Evolutionary conservation across 2,329 filamentous ascomycete species (phyloP), one percentile per base, ranked within the genome.

Genomic region (Cercospora berteroae): DNA sequence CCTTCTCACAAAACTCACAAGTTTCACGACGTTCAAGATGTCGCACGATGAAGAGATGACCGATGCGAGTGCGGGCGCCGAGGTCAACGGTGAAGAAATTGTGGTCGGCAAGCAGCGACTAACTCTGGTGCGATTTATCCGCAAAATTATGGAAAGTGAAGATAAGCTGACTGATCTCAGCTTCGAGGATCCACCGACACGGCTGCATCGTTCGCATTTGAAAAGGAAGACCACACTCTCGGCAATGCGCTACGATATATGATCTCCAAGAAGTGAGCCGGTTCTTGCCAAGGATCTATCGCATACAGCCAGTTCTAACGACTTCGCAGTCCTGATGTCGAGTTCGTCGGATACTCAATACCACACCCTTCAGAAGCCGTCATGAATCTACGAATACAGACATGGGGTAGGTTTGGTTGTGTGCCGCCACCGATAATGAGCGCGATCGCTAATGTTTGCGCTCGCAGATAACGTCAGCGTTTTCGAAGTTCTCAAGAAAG

Each of bases 371-470:
- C 94, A 44, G 95, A 99, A 81, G 84, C 89, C 48, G 95, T 96
- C 82, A 97, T 99, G 94, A 97, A 98, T 77, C 84, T 99, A 69
- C 88, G 95, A 75, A 98, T 99, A 70, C 95, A 99, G 81, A 99
- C 94, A 72, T 98, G 95, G 76, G 92, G 94, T 97, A 83, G 78
- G 88, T 55, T 1, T 20, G 36, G 8, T n/a, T 50, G 5, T 7
- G 27, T 16, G 20, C 12, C 50, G 33, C 3, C 33, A 27, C 13
- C 27, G 13, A 16, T 5, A 42, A 25, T 10, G 13, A 4, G 29
- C 20, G 25, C n/a, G 36, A 27, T 39, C 9, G 25, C 29, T 57
- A 9, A 63, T 23, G 29, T 44, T 23, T 5, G 23, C 5, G 9
- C 20, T 71, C 20, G 39, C 71, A 96, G 93, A 93, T 73, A 88